A percentile compares a stretch with the other conserved stretches of the same genome.
Conservation (phyloP, 2,329 filamentous ascomycete species). For the Diaporthe sp. region DNA sequence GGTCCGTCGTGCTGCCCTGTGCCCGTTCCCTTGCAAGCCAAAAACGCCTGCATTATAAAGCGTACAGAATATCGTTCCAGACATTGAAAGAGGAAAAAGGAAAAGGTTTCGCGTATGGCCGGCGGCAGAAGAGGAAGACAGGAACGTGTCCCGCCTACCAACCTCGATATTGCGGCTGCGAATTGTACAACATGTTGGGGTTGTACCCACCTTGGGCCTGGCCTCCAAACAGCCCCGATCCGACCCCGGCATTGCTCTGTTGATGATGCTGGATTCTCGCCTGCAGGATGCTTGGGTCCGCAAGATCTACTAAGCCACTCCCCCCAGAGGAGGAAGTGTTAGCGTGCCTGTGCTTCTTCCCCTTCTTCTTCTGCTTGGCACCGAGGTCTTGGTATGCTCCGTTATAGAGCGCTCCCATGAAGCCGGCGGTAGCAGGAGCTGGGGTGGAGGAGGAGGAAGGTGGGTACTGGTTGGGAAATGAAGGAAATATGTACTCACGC, state of each 20-base stretch:
- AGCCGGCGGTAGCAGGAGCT: conserved; percentile 85
- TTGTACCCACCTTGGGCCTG: conserved; percentile 96
- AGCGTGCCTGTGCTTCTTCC: conserved; percentile 99
- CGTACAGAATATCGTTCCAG: conserved; percentile 35
- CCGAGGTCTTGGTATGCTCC: conserved; percentile 91
- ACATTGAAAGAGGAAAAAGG: conserved; percentile 31
- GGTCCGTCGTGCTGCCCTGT: conserved; percentile 40
- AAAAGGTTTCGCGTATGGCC: conserved; percentile 17
- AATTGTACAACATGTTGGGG: conserved; percentile 84
- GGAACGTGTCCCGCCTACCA: conserved; percentile 62
- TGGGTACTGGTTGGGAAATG: conserved; percentile 89
- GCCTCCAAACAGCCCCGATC: conserved; percentile 90
- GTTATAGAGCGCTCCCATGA: conserved; percentile 93
- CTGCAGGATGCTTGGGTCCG: conserved; percentile 99
- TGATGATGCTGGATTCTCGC: conserved; percentile 93
- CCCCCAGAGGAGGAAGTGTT: conserved; percentile 99
- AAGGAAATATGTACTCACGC: conserved; percentile 98
- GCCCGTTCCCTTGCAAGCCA: conserved; percentile 38
- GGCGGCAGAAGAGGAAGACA: background rate
- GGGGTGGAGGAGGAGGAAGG: conserved; percentile 84
- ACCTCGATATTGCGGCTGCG: conserved; percentile 69
- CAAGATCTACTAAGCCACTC: conserved; percentile 99
- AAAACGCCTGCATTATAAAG: conserved; percentile 39
- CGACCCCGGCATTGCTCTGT: conserved; percentile 84
- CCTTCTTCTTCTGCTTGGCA: conserved; percentile 99